Conservation (phyloP, 2,329 filamentous ascomycete species). For the Domatiomyces catenatus region DNA sequence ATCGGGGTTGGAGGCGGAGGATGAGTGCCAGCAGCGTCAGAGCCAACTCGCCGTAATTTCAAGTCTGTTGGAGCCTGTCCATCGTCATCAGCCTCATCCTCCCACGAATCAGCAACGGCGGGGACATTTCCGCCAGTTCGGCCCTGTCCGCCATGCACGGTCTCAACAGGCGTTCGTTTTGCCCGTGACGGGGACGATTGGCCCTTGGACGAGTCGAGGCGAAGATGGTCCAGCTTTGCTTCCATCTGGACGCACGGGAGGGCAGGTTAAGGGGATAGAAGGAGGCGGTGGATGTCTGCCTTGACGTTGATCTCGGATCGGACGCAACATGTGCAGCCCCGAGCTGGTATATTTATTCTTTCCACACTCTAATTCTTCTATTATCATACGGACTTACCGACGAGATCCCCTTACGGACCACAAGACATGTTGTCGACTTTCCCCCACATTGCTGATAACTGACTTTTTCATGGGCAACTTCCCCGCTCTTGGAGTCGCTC, state of each 20-base stretch:
- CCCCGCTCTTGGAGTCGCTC: neutral
- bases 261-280: too few species aligned
- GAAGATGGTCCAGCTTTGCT: slow-evolving; percentile 10
- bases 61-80: slow-evolving; percentile 9
- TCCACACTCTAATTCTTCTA: neutral
- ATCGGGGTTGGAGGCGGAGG: slow-evolving; percentile 55
- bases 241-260: slow-evolving; percentile 4
- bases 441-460: neutral
- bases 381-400: neutral
- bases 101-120: slow-evolving; percentile 32
- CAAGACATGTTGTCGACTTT: neutral
- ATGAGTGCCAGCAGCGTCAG: slow-evolving; percentile 14
- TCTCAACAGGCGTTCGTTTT: neutral
- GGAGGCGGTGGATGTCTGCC: neutral
- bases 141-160: too few species aligned
- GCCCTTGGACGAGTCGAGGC: slow-evolving; percentile 4
- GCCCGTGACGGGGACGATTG: neutral
- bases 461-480: neutral
- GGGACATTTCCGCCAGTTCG: too few species aligned
- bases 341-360: neutral
- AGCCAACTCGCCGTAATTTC: slow-evolving; percentile 7
- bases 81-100: slow-evolving; percentile 21
- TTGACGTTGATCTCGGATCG: neutral
- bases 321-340: neutral
- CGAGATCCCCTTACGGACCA: neutral